Conservation (phyloP, 345 rosid genomes). For the Trapa incisa region DNA sequence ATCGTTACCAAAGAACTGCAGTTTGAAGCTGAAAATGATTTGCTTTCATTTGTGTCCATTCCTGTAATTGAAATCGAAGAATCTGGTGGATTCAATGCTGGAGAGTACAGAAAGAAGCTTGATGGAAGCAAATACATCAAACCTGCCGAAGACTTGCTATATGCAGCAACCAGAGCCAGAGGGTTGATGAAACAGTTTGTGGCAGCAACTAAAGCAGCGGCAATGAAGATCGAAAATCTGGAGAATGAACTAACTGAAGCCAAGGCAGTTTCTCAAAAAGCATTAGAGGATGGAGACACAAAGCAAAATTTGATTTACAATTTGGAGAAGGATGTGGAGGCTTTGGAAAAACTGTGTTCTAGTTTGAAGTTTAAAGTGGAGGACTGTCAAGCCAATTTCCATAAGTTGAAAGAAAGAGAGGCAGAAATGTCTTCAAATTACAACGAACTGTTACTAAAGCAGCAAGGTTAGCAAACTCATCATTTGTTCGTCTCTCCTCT, state of each 20-base stretch:
- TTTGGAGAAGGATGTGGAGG: constrained; percentile 44
- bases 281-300: constrained; percentile 37
- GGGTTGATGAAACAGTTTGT: constrained; percentile 34
- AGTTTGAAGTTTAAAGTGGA: constrained; percentile 35
- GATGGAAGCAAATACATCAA: constrained; percentile 23
- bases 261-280: constrained; percentile 24
- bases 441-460: constrained; percentile 24
- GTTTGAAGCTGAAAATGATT: constrained; percentile 34
- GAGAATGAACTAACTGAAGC: constrained; percentile 37
- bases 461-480: constrained; percentile 34
- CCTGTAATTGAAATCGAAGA: constrained; percentile 36
- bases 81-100: constrained; percentile 21
- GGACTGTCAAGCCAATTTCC: constrained; percentile 32
- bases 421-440: constrained; percentile 34
- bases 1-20: constrained; percentile 46
- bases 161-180: constrained; percentile 30
- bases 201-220: constrained; percentile 37
- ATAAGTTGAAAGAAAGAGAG: constrained; percentile 54
- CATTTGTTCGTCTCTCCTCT: neutral
- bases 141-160: constrained; percentile 32
- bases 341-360: constrained; percentile 32
- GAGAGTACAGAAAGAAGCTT: constrained; percentile 18
- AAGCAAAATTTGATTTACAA: constrained; percentile 33
- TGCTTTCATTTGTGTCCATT: constrained; percentile 26
- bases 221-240: constrained; percentile 39